Percentiles rank a stretch among this genome's conserved stretches.
These are phyloP conservation scores for Eremothecium sinecaudum DNA, from an alignment of 1,139 yeast species.

Conservation along the genomic window DNA sequence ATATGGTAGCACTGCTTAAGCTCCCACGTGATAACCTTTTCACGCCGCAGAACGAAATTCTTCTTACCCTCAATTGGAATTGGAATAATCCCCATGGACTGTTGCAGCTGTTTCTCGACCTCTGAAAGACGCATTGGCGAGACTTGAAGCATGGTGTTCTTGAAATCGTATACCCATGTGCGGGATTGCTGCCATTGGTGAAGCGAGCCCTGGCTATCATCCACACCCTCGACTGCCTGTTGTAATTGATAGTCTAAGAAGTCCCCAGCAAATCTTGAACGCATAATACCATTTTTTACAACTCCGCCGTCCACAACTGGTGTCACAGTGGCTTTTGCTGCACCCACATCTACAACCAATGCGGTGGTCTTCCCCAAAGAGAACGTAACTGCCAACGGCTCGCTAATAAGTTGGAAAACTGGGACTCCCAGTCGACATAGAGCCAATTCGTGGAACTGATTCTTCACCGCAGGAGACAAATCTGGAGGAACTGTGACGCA, in stretches of 20 bases:
- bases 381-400: conserved; percentile 61
- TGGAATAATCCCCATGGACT: conserved; percentile 8
- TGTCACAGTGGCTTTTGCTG: conserved; percentile 51
- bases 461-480: conserved; percentile 50
- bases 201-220: conserved; percentile 7
- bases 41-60: conserved; percentile 16
- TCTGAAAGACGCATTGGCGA: conserved; percentile 26
- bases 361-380: conserved; percentile 62
- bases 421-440: conserved; percentile 61
- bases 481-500: conserved; percentile 50
- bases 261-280: conserved; percentile 61
- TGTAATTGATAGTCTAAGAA: conserved; percentile 47
- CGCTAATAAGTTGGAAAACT: conserved; percentile 55
- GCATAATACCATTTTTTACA: conserved; percentile 49
- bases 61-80: conserved; percentile 21
- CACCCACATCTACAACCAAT: conserved; percentile 60
- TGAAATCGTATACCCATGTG: conserved; percentile 29
- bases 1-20: conserved; percentile 21
- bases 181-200: conserved; percentile 22
- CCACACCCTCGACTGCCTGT: conserved; percentile 27
- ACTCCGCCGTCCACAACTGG: conserved; percentile 66
- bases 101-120: conserved; percentile 15
- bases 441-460: conserved; percentile 50
- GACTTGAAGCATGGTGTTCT: conserved; percentile 21
- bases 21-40: conserved; percentile 19